Percentiles rank a stretch among this genome's conserved stretches.
These are phyloP conservation scores for Dothiorella sarmentorum DNA, from an alignment of 2,329 filamentous ascomycete species.

Conservation along the genomic window DNA sequence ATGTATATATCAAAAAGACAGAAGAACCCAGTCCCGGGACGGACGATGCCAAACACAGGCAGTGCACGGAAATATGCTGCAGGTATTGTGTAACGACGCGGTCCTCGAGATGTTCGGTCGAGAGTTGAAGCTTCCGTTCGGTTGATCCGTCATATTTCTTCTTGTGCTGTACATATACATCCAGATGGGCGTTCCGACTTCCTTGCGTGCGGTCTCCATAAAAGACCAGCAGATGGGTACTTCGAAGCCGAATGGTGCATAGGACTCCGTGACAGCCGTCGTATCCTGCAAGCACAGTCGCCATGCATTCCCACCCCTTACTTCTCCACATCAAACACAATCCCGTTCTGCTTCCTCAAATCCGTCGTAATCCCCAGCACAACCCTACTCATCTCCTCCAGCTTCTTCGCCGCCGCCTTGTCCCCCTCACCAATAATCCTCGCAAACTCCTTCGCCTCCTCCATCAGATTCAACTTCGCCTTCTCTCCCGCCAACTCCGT, in stretches of 20 bases:
- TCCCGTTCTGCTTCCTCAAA: slow-evolving; percentile 43
- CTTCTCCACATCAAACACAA: slow-evolving; percentile 41
- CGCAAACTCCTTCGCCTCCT: slow-evolving; percentile 47
- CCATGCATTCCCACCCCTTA: neutral
- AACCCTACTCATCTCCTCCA: slow-evolving; percentile 42
- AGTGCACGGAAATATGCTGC: neutral
- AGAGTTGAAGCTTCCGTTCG: too few relatives aligned
- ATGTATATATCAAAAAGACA: neutral
- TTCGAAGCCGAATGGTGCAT: neutral
- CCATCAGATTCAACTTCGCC: slow-evolving; percentile 45
- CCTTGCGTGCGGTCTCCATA: too few relatives aligned
- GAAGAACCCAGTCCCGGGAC: neutral
- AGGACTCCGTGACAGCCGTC: neutral
- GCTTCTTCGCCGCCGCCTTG: slow-evolving; percentile 32
- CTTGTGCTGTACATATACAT: too few relatives aligned
- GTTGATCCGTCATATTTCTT: too few relatives aligned
- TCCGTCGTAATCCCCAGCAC: slow-evolving; percentile 44
- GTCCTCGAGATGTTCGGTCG: neutral
- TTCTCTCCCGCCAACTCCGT: slow-evolving; percentile 39
- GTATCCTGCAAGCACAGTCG: neutral
- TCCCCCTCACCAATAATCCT: slow-evolving; percentile 43
- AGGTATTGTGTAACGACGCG: neutral
- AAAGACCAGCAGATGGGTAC: neutral
- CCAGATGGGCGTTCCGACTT: too few relatives aligned
- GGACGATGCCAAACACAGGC: neutral